Evolutionary conservation across 2,329 filamentous ascomycete genomes (phyloP).

Genomic region (Aspergillus pseudotamarii): DNA sequence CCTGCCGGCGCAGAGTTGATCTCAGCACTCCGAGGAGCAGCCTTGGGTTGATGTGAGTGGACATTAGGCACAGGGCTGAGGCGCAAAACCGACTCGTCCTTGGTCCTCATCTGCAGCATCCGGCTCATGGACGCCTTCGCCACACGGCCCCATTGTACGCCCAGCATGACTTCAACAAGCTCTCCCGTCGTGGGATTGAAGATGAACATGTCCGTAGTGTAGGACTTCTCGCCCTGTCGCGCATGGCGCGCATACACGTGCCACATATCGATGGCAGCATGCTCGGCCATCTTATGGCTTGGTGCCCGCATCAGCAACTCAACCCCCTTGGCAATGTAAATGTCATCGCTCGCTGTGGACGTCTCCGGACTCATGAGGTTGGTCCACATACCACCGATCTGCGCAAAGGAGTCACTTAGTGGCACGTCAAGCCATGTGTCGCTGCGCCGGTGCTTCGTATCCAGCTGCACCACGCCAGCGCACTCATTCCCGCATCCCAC

Average conservation of each 20-base stretch:
- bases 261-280: constrained; percentile 18
- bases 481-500: constrained; percentile 10
- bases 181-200: constrained; percentile 28
- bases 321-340: constrained; percentile 32
- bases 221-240: constrained; percentile 18
- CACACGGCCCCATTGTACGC: constrained; percentile 28
- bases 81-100: too few relatives aligned
- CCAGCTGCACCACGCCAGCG: background rate
- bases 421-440: background rate
- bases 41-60: too few relatives aligned
- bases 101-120: constrained; percentile 3
- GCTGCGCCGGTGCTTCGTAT: too few relatives aligned
- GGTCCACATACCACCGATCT: constrained; percentile 34
- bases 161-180: constrained; percentile 31
- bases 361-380: constrained; percentile 32
- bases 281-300: background rate
- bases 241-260: constrained; percentile 27
- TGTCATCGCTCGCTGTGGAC: constrained; percentile 13
- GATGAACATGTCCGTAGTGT: constrained; percentile 32
- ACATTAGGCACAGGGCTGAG: too few relatives aligned
- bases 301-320: constrained; percentile 29
- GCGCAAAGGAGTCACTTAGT: constrained; percentile 11
- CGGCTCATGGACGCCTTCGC: constrained; percentile 21
- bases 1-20: background rate
- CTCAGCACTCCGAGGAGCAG: too few relatives aligned